phyloP scores from a whole-genome alignment of 139 green algal species.

The Astrephomene gubernaculifera region DNA sequence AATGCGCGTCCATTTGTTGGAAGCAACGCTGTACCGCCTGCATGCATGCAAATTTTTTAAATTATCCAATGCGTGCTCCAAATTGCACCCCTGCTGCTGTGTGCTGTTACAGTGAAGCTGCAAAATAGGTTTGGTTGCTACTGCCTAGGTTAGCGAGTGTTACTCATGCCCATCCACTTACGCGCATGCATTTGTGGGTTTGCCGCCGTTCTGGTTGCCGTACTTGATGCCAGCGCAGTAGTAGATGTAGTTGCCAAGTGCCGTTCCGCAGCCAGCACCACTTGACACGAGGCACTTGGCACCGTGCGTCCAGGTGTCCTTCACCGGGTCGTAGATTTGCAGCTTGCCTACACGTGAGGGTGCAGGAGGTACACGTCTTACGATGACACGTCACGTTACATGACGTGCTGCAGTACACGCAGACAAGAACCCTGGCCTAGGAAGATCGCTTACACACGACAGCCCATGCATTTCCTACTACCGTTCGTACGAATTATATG shows the following conservation, averaged over 20 bases:
- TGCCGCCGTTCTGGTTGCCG: background rate
- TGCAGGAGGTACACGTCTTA: no score
- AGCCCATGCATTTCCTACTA: no score
- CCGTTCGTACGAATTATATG: no score
- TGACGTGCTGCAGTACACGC: no score
- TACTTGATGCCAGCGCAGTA: conserved; percentile 1
- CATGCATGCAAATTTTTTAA: background rate
- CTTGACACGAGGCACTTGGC: background rate
- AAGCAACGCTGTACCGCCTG: background rate
- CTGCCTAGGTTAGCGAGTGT: no score
- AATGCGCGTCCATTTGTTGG: background rate
- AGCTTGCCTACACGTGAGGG: background rate
- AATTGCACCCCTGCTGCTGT: no score
- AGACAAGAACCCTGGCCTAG: no score
- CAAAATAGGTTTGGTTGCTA: no score
- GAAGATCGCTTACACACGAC: no score
- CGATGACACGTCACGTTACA: no score
- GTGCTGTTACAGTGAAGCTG: no score
- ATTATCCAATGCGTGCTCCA: background rate
- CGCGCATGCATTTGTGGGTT: background rate
- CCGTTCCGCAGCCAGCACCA: background rate
- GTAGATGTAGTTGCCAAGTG: background rate
- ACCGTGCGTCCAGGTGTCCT: background rate
- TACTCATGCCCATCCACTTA: no score
- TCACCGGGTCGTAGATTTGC: conserved; percentile 17